Conservation (phyloP, 306 rosid genomes). For the Crataegus laevigata region DNA sequence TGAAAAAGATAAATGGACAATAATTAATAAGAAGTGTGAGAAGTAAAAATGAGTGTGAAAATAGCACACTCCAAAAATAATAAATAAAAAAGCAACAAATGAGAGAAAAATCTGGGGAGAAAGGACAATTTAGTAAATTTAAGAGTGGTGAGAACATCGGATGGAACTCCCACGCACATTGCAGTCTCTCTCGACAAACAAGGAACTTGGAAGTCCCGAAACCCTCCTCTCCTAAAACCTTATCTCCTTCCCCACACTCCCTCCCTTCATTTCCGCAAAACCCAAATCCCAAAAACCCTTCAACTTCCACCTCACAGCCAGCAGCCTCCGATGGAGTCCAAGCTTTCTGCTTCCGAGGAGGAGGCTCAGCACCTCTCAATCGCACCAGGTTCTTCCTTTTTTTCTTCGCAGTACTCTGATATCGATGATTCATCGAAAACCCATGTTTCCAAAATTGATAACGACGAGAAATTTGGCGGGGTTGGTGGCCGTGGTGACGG, state of each 20-base stretch:
- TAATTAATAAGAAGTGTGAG: too few species aligned
- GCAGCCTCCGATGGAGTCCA: constrained; percentile 33
- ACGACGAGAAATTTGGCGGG: not conserved
- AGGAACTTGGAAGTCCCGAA: not conserved
- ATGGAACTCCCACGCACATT: not conserved
- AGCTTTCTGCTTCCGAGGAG: constrained; percentile 16
- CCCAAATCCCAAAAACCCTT: not conserved
- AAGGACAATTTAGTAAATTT: constrained; percentile 1
- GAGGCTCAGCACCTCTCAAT: constrained; percentile 1
- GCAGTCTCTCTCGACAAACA: not conserved
- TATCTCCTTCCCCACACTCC: constrained; percentile 19
- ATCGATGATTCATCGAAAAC: not conserved
- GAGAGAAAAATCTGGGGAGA: not conserved
- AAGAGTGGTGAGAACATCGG: not conserved
- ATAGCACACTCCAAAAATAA: too few species aligned
- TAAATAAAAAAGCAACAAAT: too few species aligned
- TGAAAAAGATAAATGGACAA: too few species aligned
- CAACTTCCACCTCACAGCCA: not conserved
- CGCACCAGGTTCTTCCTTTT: constrained; percentile 32
- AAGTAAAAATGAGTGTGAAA: too few species aligned
- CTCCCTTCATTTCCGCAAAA: not conserved
- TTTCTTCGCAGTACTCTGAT: constrained; percentile 20
- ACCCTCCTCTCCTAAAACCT: constrained; percentile 19
- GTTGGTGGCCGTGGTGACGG: constrained; percentile 14
- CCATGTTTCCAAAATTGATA: not conserved